Evolutionary conservation across 192 early-diverging fungal genomes (phyloP).

Genomic region (Coemansia sp.): DNA sequence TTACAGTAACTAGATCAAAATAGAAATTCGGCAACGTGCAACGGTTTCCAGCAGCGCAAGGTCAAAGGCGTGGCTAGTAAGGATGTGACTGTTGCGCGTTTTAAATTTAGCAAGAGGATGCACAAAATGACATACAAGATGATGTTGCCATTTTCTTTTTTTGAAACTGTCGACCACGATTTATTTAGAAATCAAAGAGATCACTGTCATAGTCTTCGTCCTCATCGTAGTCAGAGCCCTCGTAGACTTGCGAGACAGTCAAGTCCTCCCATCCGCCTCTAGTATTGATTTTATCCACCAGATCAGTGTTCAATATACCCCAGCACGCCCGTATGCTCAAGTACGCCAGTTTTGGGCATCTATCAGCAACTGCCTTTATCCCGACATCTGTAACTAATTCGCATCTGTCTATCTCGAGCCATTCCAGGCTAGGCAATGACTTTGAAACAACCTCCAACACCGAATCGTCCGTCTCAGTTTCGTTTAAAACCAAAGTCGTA

Average conservation of each 20-base stretch:
- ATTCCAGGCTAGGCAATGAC: background rate
- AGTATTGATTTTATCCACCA: slow-evolving; percentile 5
- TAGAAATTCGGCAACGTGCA: background rate
- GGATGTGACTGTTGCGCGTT: no score
- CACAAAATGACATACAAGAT: background rate
- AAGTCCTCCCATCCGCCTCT: slow-evolving; percentile 4
- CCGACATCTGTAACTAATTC: background rate
- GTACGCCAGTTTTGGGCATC: background rate
- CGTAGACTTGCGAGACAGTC: background rate
- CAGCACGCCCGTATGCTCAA: slow-evolving; percentile 2
- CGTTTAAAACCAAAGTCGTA: slow-evolving; percentile 3
- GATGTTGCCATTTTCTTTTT: background rate
- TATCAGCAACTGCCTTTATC: background rate
- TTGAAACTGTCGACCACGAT: background rate
- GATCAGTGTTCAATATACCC: background rate
- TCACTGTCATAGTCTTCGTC: background rate
- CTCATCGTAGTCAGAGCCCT: background rate
- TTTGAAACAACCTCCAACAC: slow-evolving; percentile 4
- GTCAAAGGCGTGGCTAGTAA: no score
- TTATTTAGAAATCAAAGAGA: background rate
- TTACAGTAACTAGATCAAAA: background rate
- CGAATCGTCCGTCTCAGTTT: background rate
- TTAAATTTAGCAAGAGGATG: background rate
- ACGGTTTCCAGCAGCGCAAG: no score
- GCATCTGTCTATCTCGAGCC: slow-evolving; percentile 4